A percentile compares a stretch with the other conserved stretches of the same genome.
Evolutionary conservation across 352 stramenopile genomes (phyloP).

Genomic region (Thalassiosira ordinaria): DNA sequence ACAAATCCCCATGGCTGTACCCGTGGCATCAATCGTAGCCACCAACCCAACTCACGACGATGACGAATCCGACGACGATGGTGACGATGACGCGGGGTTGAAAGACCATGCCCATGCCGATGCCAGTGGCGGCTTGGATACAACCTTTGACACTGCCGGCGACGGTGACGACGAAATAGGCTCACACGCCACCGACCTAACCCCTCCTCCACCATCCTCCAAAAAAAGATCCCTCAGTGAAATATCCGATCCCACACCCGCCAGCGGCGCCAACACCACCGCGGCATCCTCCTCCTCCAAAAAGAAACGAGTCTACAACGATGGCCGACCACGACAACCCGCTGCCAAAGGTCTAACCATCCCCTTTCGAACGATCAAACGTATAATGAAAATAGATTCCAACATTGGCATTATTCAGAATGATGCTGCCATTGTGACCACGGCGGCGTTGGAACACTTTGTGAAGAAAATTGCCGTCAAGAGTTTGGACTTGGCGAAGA

Average conservation of each 20-base stretch:
- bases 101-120: too few species aligned
- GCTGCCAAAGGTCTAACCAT: conserved; percentile 73
- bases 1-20: conserved; percentile 17
- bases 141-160: conserved; percentile 4
- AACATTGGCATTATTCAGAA: conserved; percentile 85
- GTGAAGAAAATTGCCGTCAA: conserved; percentile 75
- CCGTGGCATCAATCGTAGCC: conserved; percentile 8
- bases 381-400: conserved; percentile 86
- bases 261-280: too few species aligned
- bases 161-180: conserved; percentile 21
- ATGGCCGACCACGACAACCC: conserved; percentile 48
- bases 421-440: conserved; percentile 83
- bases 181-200: not conserved
- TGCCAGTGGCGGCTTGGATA: conserved; percentile 18
- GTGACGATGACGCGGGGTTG: not conserved
- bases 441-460: conserved; percentile 81
- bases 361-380: conserved; percentile 83
- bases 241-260: conserved; percentile 1
- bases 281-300: too few species aligned
- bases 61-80: conserved; percentile 4
- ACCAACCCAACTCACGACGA: not conserved
- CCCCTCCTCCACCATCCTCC: not conserved
- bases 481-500: conserved; percentile 72
- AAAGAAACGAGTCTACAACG: conserved; percentile 29
- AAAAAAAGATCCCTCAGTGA: conserved; percentile 21